phyloP scores from a whole-genome alignment of 345 rosid genomes.

The Syzygium aqueum region DNA sequence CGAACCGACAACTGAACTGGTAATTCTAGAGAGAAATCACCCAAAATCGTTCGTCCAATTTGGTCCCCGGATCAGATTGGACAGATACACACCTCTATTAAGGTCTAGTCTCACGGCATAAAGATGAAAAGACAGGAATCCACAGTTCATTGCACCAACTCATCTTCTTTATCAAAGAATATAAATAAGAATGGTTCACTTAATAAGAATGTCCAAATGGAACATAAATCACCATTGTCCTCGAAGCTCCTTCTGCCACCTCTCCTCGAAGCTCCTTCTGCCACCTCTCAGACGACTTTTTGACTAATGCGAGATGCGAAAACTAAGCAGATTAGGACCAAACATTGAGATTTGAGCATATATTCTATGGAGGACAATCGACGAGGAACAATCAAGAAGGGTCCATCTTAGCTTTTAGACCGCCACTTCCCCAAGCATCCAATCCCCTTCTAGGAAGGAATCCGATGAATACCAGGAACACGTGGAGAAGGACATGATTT shows the following conservation, averaged over 20 bases:
- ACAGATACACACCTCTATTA: not conserved
- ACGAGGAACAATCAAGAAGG: not conserved
- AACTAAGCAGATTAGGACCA: not conserved
- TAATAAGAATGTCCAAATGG: not conserved
- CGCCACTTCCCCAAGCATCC: not conserved
- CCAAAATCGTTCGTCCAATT: not conserved
- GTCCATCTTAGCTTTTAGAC: not conserved
- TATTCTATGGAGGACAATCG: not conserved
- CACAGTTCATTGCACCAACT: not conserved
- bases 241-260: not conserved
- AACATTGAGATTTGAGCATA: not conserved
- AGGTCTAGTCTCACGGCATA: not conserved
- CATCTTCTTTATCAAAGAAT: not conserved
- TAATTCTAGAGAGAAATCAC: accelerated
- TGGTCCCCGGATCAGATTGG: not conserved
- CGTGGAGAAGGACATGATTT: not conserved
- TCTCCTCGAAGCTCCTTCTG: not conserved
- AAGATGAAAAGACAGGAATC: not conserved
- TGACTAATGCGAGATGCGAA: not conserved
- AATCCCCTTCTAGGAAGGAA: not conserved
- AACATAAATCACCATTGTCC: not conserved
- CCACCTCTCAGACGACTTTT: not conserved
- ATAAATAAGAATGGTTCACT: not conserved
- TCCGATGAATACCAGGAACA: not conserved
- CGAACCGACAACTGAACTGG: accelerated